phyloP scores from a whole-genome alignment of 169 alveolate genomes.

The Babesia sp. region DNA sequence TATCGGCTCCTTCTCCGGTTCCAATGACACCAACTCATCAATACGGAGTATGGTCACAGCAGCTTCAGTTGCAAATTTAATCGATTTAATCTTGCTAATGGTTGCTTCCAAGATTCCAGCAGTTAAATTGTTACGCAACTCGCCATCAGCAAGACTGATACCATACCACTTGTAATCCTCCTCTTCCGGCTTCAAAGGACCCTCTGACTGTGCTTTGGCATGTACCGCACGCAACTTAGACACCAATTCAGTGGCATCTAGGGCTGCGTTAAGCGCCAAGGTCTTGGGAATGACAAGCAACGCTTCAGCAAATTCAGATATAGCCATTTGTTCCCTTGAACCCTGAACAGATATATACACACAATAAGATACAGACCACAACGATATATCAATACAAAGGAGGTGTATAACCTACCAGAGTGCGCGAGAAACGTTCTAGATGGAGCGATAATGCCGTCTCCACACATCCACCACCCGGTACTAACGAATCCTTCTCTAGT shows the following conservation, averaged over 20 bases:
- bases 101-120: conserved; percentile 97
- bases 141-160: conserved; percentile 93
- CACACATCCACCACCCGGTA: conserved; percentile 99
- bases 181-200: conserved; percentile 48
- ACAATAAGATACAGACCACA: no score
- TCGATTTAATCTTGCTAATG: conserved; percentile 89
- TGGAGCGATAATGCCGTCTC: conserved; percentile 96
- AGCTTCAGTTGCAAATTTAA: conserved; percentile 98
- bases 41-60: conserved; percentile 97
- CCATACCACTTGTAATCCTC: conserved; percentile 86
- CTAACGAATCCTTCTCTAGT: conserved; percentile 82
- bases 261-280: conserved; percentile 98
- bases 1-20: conserved; percentile 86
- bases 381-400: no score
- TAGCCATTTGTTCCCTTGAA: conserved; percentile 97
- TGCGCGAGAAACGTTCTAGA: conserved; percentile 95
- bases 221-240: conserved; percentile 92
- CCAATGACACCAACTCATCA: conserved; percentile 94
- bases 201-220: conserved; percentile 84
- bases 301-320: conserved; percentile 98
- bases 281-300: conserved; percentile 96
- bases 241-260: conserved; percentile 93
- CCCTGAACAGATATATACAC: no score
- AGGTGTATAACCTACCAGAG: no score
- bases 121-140: conserved; percentile 89